These are phyloP conservation scores for Rhododendron kiyosumense DNA, from an alignment of 148 eudicot species.

Conservation along the genomic window DNA sequence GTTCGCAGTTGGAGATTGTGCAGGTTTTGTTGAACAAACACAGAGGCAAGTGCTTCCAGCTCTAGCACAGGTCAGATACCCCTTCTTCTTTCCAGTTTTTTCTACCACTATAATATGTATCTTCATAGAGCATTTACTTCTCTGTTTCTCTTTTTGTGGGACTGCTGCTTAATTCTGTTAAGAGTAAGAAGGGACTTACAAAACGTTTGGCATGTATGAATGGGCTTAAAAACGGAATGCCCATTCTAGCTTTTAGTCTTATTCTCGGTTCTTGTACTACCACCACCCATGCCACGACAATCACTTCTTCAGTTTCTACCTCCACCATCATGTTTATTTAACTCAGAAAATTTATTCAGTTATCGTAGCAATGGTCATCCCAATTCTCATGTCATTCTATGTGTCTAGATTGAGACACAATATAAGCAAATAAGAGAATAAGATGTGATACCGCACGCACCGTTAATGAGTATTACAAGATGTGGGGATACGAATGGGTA, in stretches of 20 bases:
- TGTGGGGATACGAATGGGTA: neutral
- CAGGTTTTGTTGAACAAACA: conserved; percentile 75
- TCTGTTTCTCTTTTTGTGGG: neutral
- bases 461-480: neutral
- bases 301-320: neutral
- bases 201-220: neutral
- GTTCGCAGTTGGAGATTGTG: conserved; percentile 85
- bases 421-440: neutral
- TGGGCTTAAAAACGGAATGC: neutral
- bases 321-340: neutral
- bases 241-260: neutral
- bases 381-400: neutral
- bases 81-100: neutral
- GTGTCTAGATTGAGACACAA: neutral
- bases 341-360: neutral
- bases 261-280: neutral
- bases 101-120: neutral
- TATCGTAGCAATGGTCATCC: neutral
- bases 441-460: neutral
- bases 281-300: neutral
- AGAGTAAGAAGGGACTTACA: neutral
- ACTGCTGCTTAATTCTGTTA: neutral
- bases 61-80: conserved; percentile 69
- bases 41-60: conserved; percentile 85
- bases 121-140: neutral